Evolutionary conservation across 345 rosid species (phyloP).

Genomic region (Pugionium cornutum): DNA sequence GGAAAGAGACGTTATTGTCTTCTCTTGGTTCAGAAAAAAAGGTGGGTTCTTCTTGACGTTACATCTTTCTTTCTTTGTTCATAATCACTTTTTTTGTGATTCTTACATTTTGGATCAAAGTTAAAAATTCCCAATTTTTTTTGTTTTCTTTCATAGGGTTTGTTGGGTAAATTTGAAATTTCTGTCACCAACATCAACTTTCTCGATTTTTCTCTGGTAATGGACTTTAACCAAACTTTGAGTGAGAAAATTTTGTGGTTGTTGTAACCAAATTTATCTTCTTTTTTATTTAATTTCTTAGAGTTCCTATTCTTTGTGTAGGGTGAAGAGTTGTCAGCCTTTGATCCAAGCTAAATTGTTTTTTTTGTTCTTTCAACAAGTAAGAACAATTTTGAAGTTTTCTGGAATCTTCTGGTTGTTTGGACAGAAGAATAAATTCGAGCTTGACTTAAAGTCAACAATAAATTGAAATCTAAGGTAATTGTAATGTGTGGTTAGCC

Average conservation of each 20-base stretch:
- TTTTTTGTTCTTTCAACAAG: not conserved
- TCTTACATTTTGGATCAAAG: slow-evolving; percentile 23
- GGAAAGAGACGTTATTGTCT: slow-evolving; percentile 21
- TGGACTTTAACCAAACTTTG: slow-evolving; percentile 35
- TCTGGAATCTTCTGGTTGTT: slow-evolving; percentile 14
- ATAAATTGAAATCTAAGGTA: slow-evolving; percentile 22
- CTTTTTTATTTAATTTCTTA: not conserved
- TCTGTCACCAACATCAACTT: slow-evolving; percentile 17
- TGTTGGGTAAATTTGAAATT: not conserved
- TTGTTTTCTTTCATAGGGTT: slow-evolving; percentile 8
- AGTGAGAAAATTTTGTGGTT: not conserved
- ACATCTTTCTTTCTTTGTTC: slow-evolving; percentile 11
- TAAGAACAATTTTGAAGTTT: not conserved
- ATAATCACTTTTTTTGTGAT: slow-evolving; percentile 1
- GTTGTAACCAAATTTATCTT: slow-evolving; percentile 19
- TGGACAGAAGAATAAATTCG: not conserved
- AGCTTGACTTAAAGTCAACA: slow-evolving; percentile 23
- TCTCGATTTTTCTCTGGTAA: slow-evolving; percentile 7
- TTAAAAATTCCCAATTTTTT: not conserved
- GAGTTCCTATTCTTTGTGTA: no score
- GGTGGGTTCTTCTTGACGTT: slow-evolving; percentile 30
- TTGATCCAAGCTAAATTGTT: slow-evolving; percentile 12
- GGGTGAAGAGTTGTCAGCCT: not conserved
- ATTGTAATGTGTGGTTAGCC: slow-evolving; percentile 35
- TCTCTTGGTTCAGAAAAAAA: slow-evolving; percentile 32